Evolutionary conservation across 768 basidiomycete species (phyloP).

Genomic region (Exsudoporus frostii): DNA sequence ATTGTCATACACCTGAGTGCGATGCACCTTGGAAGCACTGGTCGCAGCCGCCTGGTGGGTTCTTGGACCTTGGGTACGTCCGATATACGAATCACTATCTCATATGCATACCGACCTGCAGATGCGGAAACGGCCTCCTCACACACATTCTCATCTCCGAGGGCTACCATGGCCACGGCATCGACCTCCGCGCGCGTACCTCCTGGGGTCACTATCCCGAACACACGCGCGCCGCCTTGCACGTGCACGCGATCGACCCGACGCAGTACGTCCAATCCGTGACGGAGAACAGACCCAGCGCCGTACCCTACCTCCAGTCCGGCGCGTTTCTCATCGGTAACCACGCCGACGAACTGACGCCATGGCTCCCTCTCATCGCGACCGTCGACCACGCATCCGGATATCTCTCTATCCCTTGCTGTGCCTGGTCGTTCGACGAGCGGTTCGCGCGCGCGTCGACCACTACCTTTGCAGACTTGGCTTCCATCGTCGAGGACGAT

Average conservation of each 20-base stretch:
- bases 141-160: slow-evolving; percentile 83
- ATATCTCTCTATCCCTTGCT: slow-evolving; percentile 87
- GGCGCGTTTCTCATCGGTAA: slow-evolving; percentile 85
- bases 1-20: neutral
- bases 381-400: slow-evolving; percentile 58
- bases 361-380: slow-evolving; percentile 86
- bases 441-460: slow-evolving; percentile 53
- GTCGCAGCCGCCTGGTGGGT: slow-evolving; percentile 81
- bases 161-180: slow-evolving; percentile 80
- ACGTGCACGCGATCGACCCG: slow-evolving; percentile 73
- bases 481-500: slow-evolving; percentile 16
- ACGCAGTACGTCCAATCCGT: slow-evolving; percentile 2
- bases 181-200: slow-evolving; percentile 80
- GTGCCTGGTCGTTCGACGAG: slow-evolving; percentile 76
- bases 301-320: slow-evolving; percentile 33
- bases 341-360: slow-evolving; percentile 95
- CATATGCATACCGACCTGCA: slow-evolving; percentile 24
- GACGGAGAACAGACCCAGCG: neutral
- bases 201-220: slow-evolving; percentile 82
- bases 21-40: slow-evolving; percentile 61
- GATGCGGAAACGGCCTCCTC: slow-evolving; percentile 90
- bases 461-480: slow-evolving; percentile 23
- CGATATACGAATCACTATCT: neutral
- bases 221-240: slow-evolving; percentile 55
- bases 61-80: slow-evolving; percentile 81